These are phyloP conservation scores for Pyrenula aspistea DNA, from an alignment of 495 filamentous ascomycete genomes.

Conservation along the genomic window DNA sequence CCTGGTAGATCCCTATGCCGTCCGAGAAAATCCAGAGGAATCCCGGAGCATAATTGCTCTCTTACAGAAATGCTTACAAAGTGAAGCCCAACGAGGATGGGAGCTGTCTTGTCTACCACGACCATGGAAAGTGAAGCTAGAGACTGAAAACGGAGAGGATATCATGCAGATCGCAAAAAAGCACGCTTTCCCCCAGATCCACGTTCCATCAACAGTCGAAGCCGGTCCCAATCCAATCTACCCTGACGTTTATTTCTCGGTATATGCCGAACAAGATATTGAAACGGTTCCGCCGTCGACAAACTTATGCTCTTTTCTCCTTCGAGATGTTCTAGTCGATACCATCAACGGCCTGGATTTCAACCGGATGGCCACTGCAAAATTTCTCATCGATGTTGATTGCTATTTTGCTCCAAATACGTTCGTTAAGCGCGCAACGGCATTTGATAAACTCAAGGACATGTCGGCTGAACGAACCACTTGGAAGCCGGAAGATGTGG, in stretches of 20 bases:
- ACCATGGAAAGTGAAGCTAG: conserved; percentile 53
- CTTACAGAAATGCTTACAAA: conserved; percentile 74
- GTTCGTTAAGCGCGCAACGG: conserved; percentile 85
- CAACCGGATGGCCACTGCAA: conserved; percentile 78
- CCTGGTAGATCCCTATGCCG: conserved; percentile 70
- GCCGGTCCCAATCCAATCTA: conserved; percentile 67
- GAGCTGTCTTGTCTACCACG: conserved; percentile 69
- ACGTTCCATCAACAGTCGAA: conserved; percentile 59
- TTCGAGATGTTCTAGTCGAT: conserved; percentile 79
- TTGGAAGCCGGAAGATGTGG: conserved; percentile 98
- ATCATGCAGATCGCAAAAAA: conserved; percentile 46
- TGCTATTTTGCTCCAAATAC: conserved; percentile 81
- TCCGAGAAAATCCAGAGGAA: conserved; percentile 36
- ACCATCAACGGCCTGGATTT: conserved; percentile 90
- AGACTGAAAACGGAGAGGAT: conserved; percentile 33
- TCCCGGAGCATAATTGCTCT: conserved; percentile 64
- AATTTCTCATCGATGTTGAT: conserved; percentile 85
- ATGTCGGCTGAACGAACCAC: conserved; percentile 49
- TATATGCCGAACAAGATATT: conserved; percentile 78
- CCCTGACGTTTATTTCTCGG: conserved; percentile 87
- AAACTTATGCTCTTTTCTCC: conserved; percentile 64
- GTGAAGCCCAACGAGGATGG: conserved; percentile 60
- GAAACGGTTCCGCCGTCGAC: conserved; percentile 76
- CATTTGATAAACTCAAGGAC: conserved; percentile 79
- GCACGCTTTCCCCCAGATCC: conserved; percentile 62